Base-by-base conservation (phyloP, 768 basidiomycete genomes). In the Tylopilus sp. region DNA sequence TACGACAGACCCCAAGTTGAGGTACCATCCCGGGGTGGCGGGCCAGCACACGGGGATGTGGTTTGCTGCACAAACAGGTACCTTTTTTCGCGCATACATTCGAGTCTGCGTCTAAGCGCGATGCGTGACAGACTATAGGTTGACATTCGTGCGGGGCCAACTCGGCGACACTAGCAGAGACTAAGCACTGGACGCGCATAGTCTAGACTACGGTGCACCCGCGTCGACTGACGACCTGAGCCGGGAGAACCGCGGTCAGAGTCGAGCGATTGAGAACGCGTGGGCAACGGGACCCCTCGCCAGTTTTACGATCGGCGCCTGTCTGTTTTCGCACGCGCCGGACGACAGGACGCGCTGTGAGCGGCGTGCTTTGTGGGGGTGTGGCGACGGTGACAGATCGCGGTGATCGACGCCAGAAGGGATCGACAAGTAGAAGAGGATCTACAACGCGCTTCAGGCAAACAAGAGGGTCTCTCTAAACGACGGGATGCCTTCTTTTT, bases 261-360 rank as follows among this genome's bases (percentile, higher is more conserved):
- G 62, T 79, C 79, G 12, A 81, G 78, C 46, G 82, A 84, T 57
- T 81, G 72, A 53, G 67, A 71, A 34, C 81, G 82, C 53, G 61
- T 59, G 1, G 82, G 82, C 5, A 83, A 80, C 45, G 74, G 75
- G 3, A 70, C 74, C 3, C 76, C 82, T 0, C 84, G 83, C 62
- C 71, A 76, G 41, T 80, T 78, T 61, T 82, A 84, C 61, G 84
- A 85, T 50, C 80, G 77, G 53, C 9, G 50, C 56, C 2, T 85
- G 83, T 57, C 52, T 52, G 17, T 82, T 71, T 63, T 79, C 75
- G 19, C 82, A 85, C 61, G 77, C 79, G 1, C 81, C 82, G 0
- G 81, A 84, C 54, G 60, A 72, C 37, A 79, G 19, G 79, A 85
- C 56, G 72, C 76, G 13, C 63, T 82, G 83, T 83, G 53, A 53